Conservation (phyloP, 805 yeast species). For the Pichia eremophila region DNA sequence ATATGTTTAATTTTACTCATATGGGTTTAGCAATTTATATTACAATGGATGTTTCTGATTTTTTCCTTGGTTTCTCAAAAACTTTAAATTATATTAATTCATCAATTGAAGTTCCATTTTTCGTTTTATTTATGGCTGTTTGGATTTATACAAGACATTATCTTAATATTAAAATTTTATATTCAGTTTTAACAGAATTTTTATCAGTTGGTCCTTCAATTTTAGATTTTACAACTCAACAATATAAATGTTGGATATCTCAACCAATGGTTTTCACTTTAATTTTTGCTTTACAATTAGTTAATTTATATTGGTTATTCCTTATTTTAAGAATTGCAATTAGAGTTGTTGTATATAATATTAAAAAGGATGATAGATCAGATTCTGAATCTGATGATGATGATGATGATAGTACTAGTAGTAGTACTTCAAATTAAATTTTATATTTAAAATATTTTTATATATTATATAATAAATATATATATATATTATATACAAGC, state of each 20-base stretch:
- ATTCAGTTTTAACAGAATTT: slow-evolving; percentile 82
- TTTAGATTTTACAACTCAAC: slow-evolving; percentile 80
- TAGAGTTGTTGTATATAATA: slow-evolving; percentile 53
- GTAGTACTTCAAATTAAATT: too few relatives aligned
- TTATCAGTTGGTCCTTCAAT: slow-evolving; percentile 73
- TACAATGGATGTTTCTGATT: slow-evolving; percentile 94
- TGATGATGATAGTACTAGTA: neutral
- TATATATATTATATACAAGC: neutral
- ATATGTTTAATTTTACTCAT: slow-evolving; percentile 92
- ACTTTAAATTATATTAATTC: slow-evolving; percentile 80
- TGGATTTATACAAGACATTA: slow-evolving; percentile 92
- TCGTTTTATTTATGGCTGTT: slow-evolving; percentile 51
- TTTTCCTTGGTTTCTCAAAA: slow-evolving; percentile 76
- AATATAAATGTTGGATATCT: slow-evolving; percentile 93
- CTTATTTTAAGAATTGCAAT: slow-evolving; percentile 70
- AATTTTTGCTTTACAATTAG: slow-evolving; percentile 71
- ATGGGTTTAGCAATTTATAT: slow-evolving; percentile 87
- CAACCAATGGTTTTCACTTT: slow-evolving; percentile 80
- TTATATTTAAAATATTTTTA: too few relatives aligned
- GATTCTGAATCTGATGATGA: slow-evolving; percentile 57
- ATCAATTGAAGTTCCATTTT: slow-evolving; percentile 50
- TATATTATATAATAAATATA: neutral
- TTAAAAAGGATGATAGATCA: slow-evolving; percentile 72
- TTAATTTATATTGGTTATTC: slow-evolving; percentile 82
- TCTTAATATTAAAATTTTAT: slow-evolving; percentile 68